phyloP scores from a whole-genome alignment of 192 early-diverging fungal genomes.

The Gaertneriomyces sp. region DNA sequence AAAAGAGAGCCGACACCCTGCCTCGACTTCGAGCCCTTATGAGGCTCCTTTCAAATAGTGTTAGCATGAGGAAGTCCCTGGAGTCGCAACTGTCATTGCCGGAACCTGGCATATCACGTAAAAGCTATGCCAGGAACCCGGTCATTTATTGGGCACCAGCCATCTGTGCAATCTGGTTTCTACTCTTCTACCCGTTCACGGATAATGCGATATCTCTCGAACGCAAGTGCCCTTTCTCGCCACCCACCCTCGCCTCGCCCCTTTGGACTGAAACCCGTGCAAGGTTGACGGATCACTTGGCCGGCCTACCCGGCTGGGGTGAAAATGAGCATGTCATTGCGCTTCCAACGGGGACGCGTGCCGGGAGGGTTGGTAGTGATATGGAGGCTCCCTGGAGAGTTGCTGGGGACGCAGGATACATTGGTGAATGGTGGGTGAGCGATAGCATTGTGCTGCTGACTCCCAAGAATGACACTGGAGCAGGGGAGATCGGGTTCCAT shows the following conservation, averaged over 20 bases:
- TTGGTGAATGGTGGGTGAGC: slow-evolving; percentile 32
- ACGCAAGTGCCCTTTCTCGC: background rate
- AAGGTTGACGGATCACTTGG: background rate
- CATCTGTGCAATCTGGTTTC: no score
- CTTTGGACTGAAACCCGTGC: slow-evolving; percentile 7
- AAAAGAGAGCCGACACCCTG: no score
- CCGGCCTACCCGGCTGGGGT: background rate
- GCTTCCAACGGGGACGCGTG: slow-evolving; percentile 31
- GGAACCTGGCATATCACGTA: no score
- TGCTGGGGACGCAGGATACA: slow-evolving; percentile 35
- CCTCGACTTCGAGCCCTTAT: no score
- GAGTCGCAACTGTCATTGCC: no score
- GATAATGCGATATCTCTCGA: no score
- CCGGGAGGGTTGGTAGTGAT: slow-evolving; percentile 34
- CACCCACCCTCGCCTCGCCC: background rate
- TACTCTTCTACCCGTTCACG: no score
- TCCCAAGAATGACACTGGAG: background rate
- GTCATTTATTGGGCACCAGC: no score
- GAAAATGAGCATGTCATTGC: slow-evolving; percentile 7
- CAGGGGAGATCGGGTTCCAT: slow-evolving; percentile 9
- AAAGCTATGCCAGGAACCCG: no score
- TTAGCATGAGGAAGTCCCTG: no score
- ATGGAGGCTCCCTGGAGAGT: slow-evolving; percentile 39
- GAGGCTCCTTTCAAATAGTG: no score
- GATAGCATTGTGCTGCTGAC: slow-evolving; percentile 32